These are phyloP conservation scores for Ophiostoma ips DNA, from an alignment of 2,329 filamentous ascomycete genomes.

Conservation along the genomic window DNA sequence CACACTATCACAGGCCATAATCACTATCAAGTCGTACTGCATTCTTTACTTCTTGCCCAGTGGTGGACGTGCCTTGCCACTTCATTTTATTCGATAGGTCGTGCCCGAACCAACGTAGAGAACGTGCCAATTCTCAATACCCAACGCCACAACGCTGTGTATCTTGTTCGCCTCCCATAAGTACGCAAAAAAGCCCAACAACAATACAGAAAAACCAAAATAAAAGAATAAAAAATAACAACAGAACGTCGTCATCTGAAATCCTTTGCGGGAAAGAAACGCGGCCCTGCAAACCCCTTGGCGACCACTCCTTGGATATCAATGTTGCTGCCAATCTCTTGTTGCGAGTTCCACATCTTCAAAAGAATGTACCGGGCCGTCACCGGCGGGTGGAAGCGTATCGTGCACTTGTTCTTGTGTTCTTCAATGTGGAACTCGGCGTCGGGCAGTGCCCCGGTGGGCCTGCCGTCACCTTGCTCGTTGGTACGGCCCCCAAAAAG, in stretches of 20 bases:
- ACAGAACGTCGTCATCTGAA: conserved; percentile 30
- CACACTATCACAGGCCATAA: too few species aligned
- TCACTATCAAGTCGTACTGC: too few species aligned
- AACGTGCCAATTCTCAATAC: too few species aligned
- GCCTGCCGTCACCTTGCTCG: not conserved
- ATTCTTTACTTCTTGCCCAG: too few species aligned
- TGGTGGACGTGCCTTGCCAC: too few species aligned
- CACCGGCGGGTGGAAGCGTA: conserved; percentile 71
- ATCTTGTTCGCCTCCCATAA: not conserved
- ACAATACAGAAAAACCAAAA: not conserved
- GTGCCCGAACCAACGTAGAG: too few species aligned
- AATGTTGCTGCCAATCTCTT: conserved; percentile 55
- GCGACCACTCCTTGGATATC: conserved; percentile 79
- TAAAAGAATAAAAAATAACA: not conserved
- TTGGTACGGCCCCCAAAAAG: not conserved
- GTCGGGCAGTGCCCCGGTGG: conserved; percentile 44
- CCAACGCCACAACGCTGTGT: not conserved
- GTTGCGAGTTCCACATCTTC: conserved; percentile 76
- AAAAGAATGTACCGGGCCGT: conserved; percentile 73
- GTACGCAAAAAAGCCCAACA: not conserved
- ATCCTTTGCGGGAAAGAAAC: conserved; percentile 63
- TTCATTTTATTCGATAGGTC: too few species aligned
- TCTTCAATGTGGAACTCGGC: conserved; percentile 74
- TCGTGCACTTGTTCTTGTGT: conserved; percentile 71
- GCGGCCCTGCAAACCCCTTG: conserved; percentile 71